Percentiles rank a stretch among this genome's conserved stretches.
These are phyloP conservation scores for Fusarium sororula DNA, from an alignment of 2,329 filamentous ascomycete genomes.

Conservation along the genomic window DNA sequence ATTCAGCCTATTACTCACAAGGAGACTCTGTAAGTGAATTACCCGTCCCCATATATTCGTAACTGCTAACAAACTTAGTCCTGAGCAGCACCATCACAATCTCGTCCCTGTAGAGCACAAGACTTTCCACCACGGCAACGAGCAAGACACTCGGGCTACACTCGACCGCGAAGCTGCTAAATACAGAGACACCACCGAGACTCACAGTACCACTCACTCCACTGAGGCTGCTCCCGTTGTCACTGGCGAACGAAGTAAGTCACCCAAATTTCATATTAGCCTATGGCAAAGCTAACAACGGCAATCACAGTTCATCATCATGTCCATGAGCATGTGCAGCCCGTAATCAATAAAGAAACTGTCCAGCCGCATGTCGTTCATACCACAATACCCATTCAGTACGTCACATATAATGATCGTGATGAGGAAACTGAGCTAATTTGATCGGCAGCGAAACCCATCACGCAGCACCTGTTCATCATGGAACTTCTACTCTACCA, in stretches of 20 bases:
- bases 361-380: constrained; percentile 75
- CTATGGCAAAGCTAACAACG: background rate
- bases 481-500: constrained; percentile 70
- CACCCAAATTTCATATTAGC: background rate
- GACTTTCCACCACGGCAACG: constrained; percentile 68
- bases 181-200: constrained; percentile 43
- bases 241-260: constrained; percentile 40
- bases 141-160: constrained; percentile 54
- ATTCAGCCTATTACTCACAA: constrained; percentile 66
- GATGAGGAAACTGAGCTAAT: background rate
- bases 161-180: constrained; percentile 60
- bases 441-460: constrained; percentile 63
- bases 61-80: constrained; percentile 41
- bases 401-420: background rate
- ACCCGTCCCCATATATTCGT: background rate
- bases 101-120: constrained; percentile 67
- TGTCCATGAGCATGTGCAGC: constrained; percentile 75
- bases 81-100: constrained; percentile 71
- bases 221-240: constrained; percentile 40
- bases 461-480: constrained; percentile 72
- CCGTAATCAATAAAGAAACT: constrained; percentile 74
- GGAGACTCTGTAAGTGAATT: constrained; percentile 53
- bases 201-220: constrained; percentile 44
- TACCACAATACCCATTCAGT: constrained; percentile 75
- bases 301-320: constrained; percentile 46